A percentile compares a stretch with the other conserved stretches of the same genome.
These are phyloP conservation scores for Grosmannia huntii DNA, from an alignment of 2,329 filamentous ascomycete species.

Conservation along the genomic window DNA sequence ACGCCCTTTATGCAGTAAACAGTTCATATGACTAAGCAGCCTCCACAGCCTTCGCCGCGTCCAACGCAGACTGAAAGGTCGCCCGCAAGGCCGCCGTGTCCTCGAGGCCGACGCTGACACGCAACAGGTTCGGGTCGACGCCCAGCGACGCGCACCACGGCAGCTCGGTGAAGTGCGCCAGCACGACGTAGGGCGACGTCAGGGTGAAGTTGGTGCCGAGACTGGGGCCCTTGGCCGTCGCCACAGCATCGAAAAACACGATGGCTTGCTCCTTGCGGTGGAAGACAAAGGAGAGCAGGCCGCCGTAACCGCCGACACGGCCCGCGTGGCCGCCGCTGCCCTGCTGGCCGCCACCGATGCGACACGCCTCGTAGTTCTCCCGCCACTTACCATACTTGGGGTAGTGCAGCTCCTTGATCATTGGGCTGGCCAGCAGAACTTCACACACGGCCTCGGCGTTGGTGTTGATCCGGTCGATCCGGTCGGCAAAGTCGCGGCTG, in stretches of 20 bases:
- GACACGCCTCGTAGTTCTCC: conserved; percentile 59
- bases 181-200: conserved; percentile 75
- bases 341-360: conserved; percentile 38
- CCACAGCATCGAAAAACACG: conserved; percentile 72
- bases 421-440: conserved; percentile 45
- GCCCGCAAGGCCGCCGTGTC: conserved; percentile 52
- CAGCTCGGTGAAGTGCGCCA: conserved; percentile 84
- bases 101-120: conserved; percentile 84
- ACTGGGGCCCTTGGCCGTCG: conserved; percentile 87
- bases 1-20: too few relatives aligned
- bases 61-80: conserved; percentile 57
- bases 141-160: conserved; percentile 81
- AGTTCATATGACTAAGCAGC: neutral
- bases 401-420: conserved; percentile 73
- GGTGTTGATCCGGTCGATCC: conserved; percentile 71
- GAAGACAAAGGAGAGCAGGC: conserved; percentile 76
- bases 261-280: conserved; percentile 56
- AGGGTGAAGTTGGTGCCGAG: conserved; percentile 95
- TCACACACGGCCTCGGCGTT: conserved; percentile 78
- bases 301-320: conserved; percentile 73
- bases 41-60: conserved; percentile 31
- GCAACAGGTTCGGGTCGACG: conserved; percentile 66
- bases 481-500: conserved; percentile 75
- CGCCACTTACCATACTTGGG: conserved; percentile 55
- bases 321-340: conserved; percentile 44